Evolutionary conservation across 2,329 filamentous ascomycete species (phyloP), one percentile per base, ranked within the genome.

Genomic region (Colletotrichum sp.): DNA sequence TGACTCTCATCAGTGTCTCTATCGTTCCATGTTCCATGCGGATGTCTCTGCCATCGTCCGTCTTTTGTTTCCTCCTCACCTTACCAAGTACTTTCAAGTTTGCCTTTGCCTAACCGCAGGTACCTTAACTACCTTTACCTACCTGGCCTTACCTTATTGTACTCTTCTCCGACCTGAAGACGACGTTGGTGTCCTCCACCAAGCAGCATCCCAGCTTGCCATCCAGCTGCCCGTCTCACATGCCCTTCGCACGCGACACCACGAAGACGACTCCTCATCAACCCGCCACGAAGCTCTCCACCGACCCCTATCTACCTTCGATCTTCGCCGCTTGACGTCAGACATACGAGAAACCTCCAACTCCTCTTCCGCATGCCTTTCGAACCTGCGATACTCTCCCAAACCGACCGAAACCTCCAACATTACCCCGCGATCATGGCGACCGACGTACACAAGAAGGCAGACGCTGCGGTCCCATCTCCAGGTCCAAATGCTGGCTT

Each of bases 391-490:
- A 59, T 36, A 26, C 55, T 48, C 18, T 13, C 26, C 9, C 43
- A 52, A 52, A 21, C 43, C 43, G n/a, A 52, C 9, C 48, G 30
- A 16, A 28, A 65, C 21, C 39, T 32, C 48, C 28, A 12, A 15
- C 24, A 21, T 52, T 59, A 67, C 43, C 21, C 60, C 60, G 79
- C 78, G 71, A 83, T 82, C 81, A 82, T 84, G 76, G 80, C 83
- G 26, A 79, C 80, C 71, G 82, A 86, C 75, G 81, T 87, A 69
- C 85, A 83, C 73, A 83, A 84, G 72, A 72, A 79, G 73, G 65
- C 71, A 77, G 30, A 69, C 74, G n/a, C 21, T 68, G 79, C 60
- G 66, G 74, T 75, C 34, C 77, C 82, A 59, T 78, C 79, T 30
- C 74, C 80, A 24, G 80, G 57, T 3, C 13, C 26, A 6, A 71